These are phyloP conservation scores for Neofusicoccum laricinum DNA, from an alignment of 2,329 filamentous ascomycete species.

Conservation along the genomic window DNA sequence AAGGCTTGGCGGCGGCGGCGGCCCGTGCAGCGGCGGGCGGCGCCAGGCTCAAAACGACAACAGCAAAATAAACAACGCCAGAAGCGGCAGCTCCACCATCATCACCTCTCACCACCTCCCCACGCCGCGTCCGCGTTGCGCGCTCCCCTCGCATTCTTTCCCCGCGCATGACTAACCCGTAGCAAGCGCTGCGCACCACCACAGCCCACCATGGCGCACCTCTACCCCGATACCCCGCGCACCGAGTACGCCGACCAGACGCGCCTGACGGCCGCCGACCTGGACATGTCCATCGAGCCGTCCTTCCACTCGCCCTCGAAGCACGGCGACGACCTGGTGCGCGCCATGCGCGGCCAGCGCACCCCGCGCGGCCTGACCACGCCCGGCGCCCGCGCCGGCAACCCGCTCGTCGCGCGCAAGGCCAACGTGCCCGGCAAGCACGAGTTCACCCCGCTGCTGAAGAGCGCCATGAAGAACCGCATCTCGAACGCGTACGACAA, in stretches of 20 bases:
- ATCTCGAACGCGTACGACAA: constrained; percentile 40
- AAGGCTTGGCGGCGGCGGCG: constrained; percentile 16
- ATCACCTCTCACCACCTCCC: background rate
- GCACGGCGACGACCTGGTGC: constrained; percentile 68
- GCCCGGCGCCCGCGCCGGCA: constrained; percentile 70
- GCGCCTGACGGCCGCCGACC: constrained; percentile 66
- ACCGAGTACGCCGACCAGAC: constrained; percentile 80
- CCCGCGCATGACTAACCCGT: constrained; percentile 2
- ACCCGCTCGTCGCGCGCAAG: constrained; percentile 20
- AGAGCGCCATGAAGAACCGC: constrained; percentile 73
- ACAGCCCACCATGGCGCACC: constrained; percentile 40
- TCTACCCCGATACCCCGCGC: constrained; percentile 75
- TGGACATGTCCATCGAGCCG: constrained; percentile 83
- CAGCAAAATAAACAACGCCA: constrained; percentile 14
- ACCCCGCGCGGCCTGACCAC: constrained; percentile 61
- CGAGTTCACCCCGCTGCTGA: constrained; percentile 93
- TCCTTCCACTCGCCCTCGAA: constrained; percentile 81
- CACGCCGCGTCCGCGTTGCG: background rate
- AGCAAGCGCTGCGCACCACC: constrained; percentile 1
- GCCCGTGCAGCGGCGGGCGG: constrained; percentile 19
- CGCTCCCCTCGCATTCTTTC: constrained; percentile 4
- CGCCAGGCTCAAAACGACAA: constrained; percentile 15
- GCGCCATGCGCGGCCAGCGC: constrained; percentile 57
- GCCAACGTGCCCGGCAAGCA: constrained; percentile 46
- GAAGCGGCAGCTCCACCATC: background rate